Percentiles rank a stretch among this genome's conserved stretches.
phyloP scores from a whole-genome alignment of 352 stramenopile genomes.

The Pythium brassicae region DNA sequence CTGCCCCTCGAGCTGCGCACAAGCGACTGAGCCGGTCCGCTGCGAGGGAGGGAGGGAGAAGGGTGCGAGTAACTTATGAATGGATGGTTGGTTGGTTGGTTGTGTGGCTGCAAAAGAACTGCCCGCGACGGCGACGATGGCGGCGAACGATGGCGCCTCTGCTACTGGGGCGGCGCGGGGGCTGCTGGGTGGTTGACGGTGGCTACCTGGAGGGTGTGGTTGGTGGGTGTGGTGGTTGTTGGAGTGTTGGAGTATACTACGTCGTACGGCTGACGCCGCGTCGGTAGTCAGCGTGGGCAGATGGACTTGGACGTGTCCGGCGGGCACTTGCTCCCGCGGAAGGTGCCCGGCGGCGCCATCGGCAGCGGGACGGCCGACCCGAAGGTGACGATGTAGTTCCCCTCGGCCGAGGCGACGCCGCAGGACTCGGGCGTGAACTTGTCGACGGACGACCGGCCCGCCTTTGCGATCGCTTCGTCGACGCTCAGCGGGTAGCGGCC shows the following conservation, averaged over 20 bases:
- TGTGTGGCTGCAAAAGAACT: slow-evolving; percentile 1
- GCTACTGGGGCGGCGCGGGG: not conserved
- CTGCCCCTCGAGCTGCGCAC: slow-evolving; percentile 69
- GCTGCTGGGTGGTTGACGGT: not conserved
- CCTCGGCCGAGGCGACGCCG: slow-evolving; percentile 23
- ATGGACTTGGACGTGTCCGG: slow-evolving; percentile 5
- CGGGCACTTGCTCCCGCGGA: slow-evolving; percentile 34
- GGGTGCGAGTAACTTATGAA: not conserved
- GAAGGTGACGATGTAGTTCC: slow-evolving; percentile 57
- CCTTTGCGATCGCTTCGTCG: slow-evolving; percentile 41
- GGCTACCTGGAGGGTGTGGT: not conserved
- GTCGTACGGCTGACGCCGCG: too few relatives aligned
- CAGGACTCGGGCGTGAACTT: slow-evolving; percentile 55
- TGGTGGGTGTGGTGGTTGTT: too few relatives aligned
- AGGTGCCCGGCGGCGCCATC: slow-evolving; percentile 37
- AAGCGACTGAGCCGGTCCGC: slow-evolving; percentile 40
- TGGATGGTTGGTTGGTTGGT: not conserved
- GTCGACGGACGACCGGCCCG: slow-evolving; percentile 21
- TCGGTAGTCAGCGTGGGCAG: slow-evolving; percentile 1
- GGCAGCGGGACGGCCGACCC: slow-evolving; percentile 27
- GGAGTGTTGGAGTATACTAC: too few relatives aligned
- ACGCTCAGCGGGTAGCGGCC: slow-evolving; percentile 63
- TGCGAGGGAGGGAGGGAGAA: not conserved
- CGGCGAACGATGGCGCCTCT: not conserved
- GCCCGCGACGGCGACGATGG: not conserved